Percentiles rank a stretch among this genome's conserved stretches.
Evolutionary conservation across 1,139 yeast species (phyloP).

Genomic region (Debaryomyces fabryi): DNA sequence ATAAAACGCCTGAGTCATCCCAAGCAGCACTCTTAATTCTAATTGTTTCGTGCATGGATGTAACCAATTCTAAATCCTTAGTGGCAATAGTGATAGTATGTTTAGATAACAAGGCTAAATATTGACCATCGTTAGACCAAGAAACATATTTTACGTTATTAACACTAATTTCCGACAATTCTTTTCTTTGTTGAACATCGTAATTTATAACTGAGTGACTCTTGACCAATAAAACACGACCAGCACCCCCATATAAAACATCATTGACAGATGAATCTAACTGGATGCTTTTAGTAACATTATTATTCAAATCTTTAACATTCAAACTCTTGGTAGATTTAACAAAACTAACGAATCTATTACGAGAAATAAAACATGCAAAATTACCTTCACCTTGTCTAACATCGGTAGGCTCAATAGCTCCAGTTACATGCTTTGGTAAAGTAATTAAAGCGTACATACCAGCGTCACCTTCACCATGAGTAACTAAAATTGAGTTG

Average conservation of each 20-base stretch:
- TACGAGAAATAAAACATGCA: conserved; percentile 91
- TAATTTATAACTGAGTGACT: conserved; percentile 72
- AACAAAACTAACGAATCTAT: conserved; percentile 83
- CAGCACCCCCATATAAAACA: conserved; percentile 79
- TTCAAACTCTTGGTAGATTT: conserved; percentile 68
- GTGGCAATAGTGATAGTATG: conserved; percentile 91
- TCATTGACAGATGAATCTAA: conserved; percentile 74
- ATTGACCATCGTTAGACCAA: conserved; percentile 88
- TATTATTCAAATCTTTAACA: conserved; percentile 81
- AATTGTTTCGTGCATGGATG: conserved; percentile 94
- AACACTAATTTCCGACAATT: conserved; percentile 67
- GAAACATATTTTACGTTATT: conserved; percentile 84
- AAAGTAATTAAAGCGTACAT: conserved; percentile 74
- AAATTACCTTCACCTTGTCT: conserved; percentile 81
- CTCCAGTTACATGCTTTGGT: conserved; percentile 90
- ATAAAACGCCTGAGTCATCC: conserved; percentile 92
- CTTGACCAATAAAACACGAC: conserved; percentile 77
- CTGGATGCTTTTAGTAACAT: conserved; percentile 78
- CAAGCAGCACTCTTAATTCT: conserved; percentile 97
- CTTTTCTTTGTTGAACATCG: conserved; percentile 92
- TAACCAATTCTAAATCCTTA: conserved; percentile 73
- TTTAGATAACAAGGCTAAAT: conserved; percentile 86
- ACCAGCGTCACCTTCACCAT: conserved; percentile 65
- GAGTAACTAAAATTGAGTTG: conserved; percentile 79
- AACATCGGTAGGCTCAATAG: conserved; percentile 82